Percentiles rank a stretch among this genome's conserved stretches.
These are phyloP conservation scores for Glonium stellatum DNA, from an alignment of 495 filamentous ascomycete species.

Conservation along the genomic window DNA sequence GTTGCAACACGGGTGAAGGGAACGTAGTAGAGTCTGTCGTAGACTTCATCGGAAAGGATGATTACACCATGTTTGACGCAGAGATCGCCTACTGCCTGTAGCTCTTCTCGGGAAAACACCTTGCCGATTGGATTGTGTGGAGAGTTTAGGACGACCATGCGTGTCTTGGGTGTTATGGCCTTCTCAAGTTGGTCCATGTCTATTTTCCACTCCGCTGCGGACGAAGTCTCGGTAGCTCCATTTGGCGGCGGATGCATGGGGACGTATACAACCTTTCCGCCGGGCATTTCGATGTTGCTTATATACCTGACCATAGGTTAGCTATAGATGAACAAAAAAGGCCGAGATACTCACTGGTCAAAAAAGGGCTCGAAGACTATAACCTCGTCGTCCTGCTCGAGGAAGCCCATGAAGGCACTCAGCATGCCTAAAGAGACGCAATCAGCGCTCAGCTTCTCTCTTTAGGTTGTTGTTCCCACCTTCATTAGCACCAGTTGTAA, in stretches of 20 bases:
- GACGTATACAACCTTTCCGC: conserved; percentile 88
- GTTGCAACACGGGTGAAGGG: conserved; percentile 91
- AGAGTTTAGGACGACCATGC: conserved; percentile 86
- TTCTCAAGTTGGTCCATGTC: conserved; percentile 76
- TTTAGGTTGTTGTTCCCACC: conserved; percentile 40
- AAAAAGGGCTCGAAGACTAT: conserved; percentile 99
- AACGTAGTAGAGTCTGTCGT: conserved; percentile 90
- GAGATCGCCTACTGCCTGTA: conserved; percentile 79
- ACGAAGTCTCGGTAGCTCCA: conserved; percentile 68
- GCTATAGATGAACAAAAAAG: too few relatives aligned
- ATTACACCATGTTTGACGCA: conserved; percentile 91
- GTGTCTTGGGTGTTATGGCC: conserved; percentile 77
- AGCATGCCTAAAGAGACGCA: conserved; percentile 57
- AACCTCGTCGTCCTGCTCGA: conserved; percentile 90
- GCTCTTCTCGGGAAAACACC: conserved; percentile 76
- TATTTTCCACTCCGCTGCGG: conserved; percentile 81
- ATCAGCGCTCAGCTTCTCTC: background rate
- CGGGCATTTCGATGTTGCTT: conserved; percentile 95
- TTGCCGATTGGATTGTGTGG: conserved; percentile 96
- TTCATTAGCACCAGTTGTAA: conserved; percentile 96
- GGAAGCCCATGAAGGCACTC: conserved; percentile 93
- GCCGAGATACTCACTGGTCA: conserved; percentile 54
- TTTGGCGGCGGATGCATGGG: conserved; percentile 85
- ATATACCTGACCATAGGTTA: conserved; percentile 46
- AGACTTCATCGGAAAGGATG: conserved; percentile 93